phyloP scores from a whole-genome alignment of 2,329 filamentous ascomycete species.

The Botrytis paeoniae region DNA sequence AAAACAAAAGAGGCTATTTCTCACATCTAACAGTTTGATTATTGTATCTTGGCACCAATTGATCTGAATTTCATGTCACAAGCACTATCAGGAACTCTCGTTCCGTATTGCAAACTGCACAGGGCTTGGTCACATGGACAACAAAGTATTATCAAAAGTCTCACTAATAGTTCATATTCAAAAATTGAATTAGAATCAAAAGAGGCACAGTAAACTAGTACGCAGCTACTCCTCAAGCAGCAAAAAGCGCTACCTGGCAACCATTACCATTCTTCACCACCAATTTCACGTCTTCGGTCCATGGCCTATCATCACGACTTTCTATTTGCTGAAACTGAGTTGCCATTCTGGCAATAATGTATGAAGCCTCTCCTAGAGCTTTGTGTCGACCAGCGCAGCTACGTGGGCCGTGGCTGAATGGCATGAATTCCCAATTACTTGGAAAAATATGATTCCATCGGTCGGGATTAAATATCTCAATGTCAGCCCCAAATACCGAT shows the following conservation, averaged over 20 bases:
- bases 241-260: not conserved
- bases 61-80: no score
- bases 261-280: conserved; percentile 20
- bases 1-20: not conserved
- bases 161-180: rapidly evolving
- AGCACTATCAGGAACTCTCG: no score
- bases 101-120: not conserved
- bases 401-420: conserved; percentile 67
- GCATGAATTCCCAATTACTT: conserved; percentile 62
- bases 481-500: conserved; percentile 64
- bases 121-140: not conserved
- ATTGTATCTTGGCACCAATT: not conserved
- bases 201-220: not conserved
- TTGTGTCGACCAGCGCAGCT: conserved; percentile 59
- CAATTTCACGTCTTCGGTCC: conserved; percentile 18
- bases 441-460: conserved; percentile 64
- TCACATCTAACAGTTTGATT: not conserved
- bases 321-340: conserved; percentile 21
- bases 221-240: not conserved
- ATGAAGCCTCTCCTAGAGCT: conserved; percentile 23
- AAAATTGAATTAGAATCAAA: rapidly evolving
- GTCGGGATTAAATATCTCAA: conserved; percentile 68
- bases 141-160: not conserved
- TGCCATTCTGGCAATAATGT: conserved; percentile 23
- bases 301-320: conserved; percentile 11